Base-by-base conservation (phyloP, 805 yeast genomes). In the Scheffersomyces ergatensis region DNA sequence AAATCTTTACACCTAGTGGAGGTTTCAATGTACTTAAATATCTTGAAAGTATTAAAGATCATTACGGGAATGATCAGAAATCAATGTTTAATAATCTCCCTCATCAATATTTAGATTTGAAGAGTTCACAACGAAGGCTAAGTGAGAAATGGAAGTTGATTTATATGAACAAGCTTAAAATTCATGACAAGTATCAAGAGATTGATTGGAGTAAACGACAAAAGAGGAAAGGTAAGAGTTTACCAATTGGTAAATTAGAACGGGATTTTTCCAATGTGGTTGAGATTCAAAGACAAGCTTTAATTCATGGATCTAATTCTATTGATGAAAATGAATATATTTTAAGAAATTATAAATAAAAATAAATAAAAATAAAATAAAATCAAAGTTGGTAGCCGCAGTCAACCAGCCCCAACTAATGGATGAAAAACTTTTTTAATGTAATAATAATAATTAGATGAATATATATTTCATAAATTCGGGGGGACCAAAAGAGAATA, bases 251-350 rank as follows among this genome's bases (percentile, higher is more conserved):
- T 27, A 24, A n/a, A 15, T 13, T 25, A 11, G 14, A 25, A 9
- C 14, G 14, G 8, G 18, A 29, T 29, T 15, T 29, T 5, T n/a
- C 32, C 5, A 29, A 29, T 29, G 8, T 29, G 4, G 6, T 7
- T 5, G 18, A 29, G 5, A 13, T 29, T 29, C 32, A 29, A 15
- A 21, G 30, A 6, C 36, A 41, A 9, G 50, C 50, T 8, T 16
- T 48, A 16, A 25, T n/a, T 12, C 49, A 46, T 27, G 51, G 53
- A 3, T 44, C 49, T 12, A 38, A 44, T 19, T 24, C 21, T 13
- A 15, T 48, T 13, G 46, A 45, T 15, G 47, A 45, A 14, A 31
- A 47, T n/a, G 47, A 43, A 13, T 50, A 50, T 31, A 31, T 42
- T 14, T 15, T 29, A n/a, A n/a, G 11, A 12, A 29, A 29, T n/a